Evolutionary conservation across 352 stramenopile species (phyloP), one percentile per base, ranked within the genome.

Genomic region (Phytophthora multivora): DNA sequence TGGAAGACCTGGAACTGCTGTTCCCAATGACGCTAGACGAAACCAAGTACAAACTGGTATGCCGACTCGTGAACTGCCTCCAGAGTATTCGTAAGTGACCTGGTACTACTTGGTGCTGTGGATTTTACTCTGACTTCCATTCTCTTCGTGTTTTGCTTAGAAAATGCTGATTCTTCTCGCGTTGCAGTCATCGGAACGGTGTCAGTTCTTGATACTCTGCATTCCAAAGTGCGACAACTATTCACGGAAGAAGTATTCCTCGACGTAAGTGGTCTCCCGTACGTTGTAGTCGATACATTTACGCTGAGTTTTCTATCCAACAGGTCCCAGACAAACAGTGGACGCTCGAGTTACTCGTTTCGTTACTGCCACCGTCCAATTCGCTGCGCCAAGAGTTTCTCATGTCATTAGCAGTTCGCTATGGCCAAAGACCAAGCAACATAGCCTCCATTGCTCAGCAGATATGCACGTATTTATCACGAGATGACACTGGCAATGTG

Each of bases 241-340:
- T 95, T 96, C 61, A 76, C 76, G 0, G 86, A 96, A 51, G 86
- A 95, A 75, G 63, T 92, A 2, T 58, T 64, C 6, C 71, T 96
- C 2, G 73, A 89, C 63, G 87, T 93, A 75, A 36, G 76, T 66
- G 5, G 19, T 43, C 0, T 11, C 25, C 16, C 26, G 4, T 15
- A 39, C 21, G 23, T 2, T 39, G 8, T 31, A 26, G 21, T 8
- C 23, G 40, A 18, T 16, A 25, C 12, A 19, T 40, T 39, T 40
- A 38, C 47, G 23, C 4, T 15, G 45, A 48, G 35, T 43, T 36
- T 7, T 31, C 10, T 40, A 19, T 9, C 61, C 7, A 49, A 31
- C 46, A 93, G 82, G 65, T 88, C 49, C 83, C 82, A 35, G 71
- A 82, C 16, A 88, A 82, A 18, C 36, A 74, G 41, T 92, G 81